phyloP scores from a whole-genome alignment of 2,329 filamentous ascomycete genomes.

The Pyricularia pennisetigena region DNA sequence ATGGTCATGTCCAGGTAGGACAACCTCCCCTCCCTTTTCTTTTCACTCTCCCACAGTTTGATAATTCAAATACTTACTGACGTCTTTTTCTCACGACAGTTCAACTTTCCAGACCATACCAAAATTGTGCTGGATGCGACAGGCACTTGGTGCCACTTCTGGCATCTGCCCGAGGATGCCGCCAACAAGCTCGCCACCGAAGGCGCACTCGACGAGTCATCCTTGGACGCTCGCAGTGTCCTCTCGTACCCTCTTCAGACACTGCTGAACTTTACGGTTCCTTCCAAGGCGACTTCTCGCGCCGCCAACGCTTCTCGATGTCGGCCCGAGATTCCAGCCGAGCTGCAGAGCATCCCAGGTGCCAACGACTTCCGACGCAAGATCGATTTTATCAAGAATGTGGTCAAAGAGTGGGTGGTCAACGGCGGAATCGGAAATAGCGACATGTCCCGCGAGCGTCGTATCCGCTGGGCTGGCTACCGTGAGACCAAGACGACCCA shows the following conservation, averaged over 20 bases:
- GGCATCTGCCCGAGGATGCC: constrained; percentile 64
- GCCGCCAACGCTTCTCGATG: constrained; percentile 35
- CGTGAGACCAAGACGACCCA: constrained; percentile 44
- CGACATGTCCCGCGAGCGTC: constrained; percentile 42
- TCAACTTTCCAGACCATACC: constrained; percentile 84
- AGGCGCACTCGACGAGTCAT: constrained; percentile 60
- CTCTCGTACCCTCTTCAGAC: constrained; percentile 65
- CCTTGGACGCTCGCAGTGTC: constrained; percentile 59
- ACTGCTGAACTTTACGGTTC: constrained; percentile 54
- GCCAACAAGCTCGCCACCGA: constrained; percentile 53
- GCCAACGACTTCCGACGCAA: constrained; percentile 68
- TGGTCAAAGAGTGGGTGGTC: constrained; percentile 61
- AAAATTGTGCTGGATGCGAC: constrained; percentile 70
- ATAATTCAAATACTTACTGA: constrained; percentile 13
- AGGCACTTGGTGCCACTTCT: constrained; percentile 69
- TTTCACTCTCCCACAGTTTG: not conserved
- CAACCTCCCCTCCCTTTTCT: constrained; percentile 28
- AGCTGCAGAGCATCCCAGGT: constrained; percentile 53
- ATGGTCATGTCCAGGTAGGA: constrained; percentile 58
- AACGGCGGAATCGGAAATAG: constrained; percentile 63
- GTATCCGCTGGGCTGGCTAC: constrained; percentile 48
- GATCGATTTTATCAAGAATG: constrained; percentile 59
- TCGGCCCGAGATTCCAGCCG: constrained; percentile 50
- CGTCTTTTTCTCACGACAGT: constrained; percentile 33
- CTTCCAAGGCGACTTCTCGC: constrained; percentile 27